These are phyloP conservation scores for Inga laurina DNA, from an alignment of 306 rosid genomes.

Conservation along the genomic window DNA sequence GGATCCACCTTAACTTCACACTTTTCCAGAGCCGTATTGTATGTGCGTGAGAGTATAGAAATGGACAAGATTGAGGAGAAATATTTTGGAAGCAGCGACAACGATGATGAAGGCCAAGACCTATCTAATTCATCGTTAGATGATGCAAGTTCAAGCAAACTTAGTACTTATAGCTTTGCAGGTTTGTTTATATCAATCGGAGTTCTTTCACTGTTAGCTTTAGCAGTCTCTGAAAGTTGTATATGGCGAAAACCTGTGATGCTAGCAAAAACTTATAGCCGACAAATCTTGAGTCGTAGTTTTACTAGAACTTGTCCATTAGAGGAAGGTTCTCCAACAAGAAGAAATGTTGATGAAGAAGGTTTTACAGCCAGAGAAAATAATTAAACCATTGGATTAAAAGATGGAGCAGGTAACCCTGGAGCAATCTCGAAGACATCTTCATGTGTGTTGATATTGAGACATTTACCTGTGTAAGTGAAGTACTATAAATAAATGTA, in stretches of 20 bases:
- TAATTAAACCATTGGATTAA: not conserved
- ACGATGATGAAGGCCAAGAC: not conserved
- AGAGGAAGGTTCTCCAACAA: not conserved
- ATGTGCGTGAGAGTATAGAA: too few species aligned
- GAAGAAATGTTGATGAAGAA: not conserved
- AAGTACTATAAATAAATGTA: too few species aligned
- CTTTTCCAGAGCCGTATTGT: too few species aligned
- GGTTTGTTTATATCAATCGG: conserved; percentile 29
- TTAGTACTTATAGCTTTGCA: conserved; percentile 24
- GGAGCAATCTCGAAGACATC: not conserved
- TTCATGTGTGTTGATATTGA: too few species aligned
- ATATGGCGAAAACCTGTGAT: conserved; percentile 3
- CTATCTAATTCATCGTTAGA: not conserved
- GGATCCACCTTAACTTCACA: too few species aligned
- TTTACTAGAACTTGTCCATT: not conserved
- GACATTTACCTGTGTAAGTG: too few species aligned
- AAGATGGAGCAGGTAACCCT: not conserved
- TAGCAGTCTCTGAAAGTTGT: conserved; percentile 5
- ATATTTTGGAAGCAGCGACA: too few species aligned
- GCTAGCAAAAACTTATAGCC: conserved; percentile 1
- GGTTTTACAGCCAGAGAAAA: not conserved
- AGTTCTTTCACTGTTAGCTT: conserved; percentile 5
- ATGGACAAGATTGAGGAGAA: too few species aligned
- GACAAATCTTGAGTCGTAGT: not conserved
- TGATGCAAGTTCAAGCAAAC: not conserved